phyloP scores from a whole-genome alignment of 208 protist genomes.

The Acanthamoeba lenticulata region DNA sequence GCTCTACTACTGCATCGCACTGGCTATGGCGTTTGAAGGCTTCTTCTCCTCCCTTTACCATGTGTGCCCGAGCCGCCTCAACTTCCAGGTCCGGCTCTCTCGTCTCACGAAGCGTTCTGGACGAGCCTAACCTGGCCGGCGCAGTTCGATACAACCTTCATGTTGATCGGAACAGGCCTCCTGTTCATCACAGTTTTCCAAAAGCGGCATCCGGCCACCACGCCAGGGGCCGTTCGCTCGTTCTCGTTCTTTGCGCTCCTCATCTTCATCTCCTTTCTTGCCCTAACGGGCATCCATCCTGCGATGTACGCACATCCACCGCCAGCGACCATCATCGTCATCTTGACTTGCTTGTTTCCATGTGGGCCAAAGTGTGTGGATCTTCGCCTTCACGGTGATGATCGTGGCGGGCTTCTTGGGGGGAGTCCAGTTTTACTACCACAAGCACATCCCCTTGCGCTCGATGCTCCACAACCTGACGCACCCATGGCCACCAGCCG shows the following conservation, averaged over 20 bases:
- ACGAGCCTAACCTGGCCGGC: too few relatives aligned
- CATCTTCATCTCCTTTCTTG: slow-evolving; percentile 51
- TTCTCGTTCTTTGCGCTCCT: slow-evolving; percentile 39
- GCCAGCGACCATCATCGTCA: too few relatives aligned
- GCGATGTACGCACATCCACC: not conserved
- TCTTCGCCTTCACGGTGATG: slow-evolving; percentile 18
- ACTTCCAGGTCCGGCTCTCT: slow-evolving; percentile 53
- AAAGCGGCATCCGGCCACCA: slow-evolving; percentile 49
- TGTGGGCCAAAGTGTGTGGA: not conserved
- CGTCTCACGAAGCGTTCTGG: too few relatives aligned
- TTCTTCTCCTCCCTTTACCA: slow-evolving; percentile 53
- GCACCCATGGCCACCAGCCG: slow-evolving; percentile 9
- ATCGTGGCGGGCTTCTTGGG: not conserved
- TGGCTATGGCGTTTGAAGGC: slow-evolving; percentile 45
- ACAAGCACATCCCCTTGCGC: not conserved
- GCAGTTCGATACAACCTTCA: slow-evolving; percentile 65
- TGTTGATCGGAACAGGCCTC: slow-evolving; percentile 45
- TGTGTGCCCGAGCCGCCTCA: slow-evolving; percentile 36
- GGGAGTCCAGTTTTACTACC: slow-evolving; percentile 31
- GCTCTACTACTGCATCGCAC: slow-evolving; percentile 41
- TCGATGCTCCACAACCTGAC: not conserved
- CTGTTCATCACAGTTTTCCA: slow-evolving; percentile 42
- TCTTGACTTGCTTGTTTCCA: too few relatives aligned
- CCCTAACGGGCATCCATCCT: not conserved
- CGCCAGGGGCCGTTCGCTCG: not conserved